Percentiles rank a stretch among this genome's conserved stretches.
These are phyloP conservation scores for Triangularia setosa DNA, from an alignment of 2,329 filamentous ascomycete species.

Conservation along the genomic window DNA sequence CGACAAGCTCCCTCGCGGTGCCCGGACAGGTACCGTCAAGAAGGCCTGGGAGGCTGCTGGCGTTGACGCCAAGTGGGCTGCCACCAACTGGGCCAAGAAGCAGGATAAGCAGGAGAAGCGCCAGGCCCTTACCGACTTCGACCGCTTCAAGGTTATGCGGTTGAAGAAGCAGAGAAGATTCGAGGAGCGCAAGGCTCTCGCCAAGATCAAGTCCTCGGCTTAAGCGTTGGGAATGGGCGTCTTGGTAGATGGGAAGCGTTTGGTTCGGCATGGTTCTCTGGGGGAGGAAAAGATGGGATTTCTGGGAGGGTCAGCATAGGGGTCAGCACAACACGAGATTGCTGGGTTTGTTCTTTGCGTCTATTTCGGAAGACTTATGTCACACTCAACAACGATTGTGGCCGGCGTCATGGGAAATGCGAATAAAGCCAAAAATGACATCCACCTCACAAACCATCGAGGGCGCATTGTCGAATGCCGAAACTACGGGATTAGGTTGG, in stretches of 20 bases:
- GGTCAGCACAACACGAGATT: slow-evolving; percentile 47
- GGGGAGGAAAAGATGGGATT: slow-evolving; percentile 31
- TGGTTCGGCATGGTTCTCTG: slow-evolving; percentile 31
- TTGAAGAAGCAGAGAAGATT: slow-evolving; percentile 99
- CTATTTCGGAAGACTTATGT: slow-evolving; percentile 59
- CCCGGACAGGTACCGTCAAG: slow-evolving; percentile 78
- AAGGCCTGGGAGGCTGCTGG: slow-evolving; percentile 86
- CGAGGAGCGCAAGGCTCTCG: slow-evolving; percentile 93
- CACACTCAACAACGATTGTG: slow-evolving; percentile 52
- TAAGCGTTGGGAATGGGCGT: slow-evolving; percentile 44
- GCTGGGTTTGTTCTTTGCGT: slow-evolving; percentile 55
- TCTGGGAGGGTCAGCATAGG: slow-evolving; percentile 44
- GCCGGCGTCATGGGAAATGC: slow-evolving; percentile 64
- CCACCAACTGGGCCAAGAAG: slow-evolving; percentile 93
- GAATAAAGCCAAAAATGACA: slow-evolving; percentile 41
- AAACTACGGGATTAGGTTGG: slow-evolving; percentile 24
- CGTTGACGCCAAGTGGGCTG: slow-evolving; percentile 90
- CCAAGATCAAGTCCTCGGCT: slow-evolving; percentile 83
- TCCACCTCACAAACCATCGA: slow-evolving; percentile 14
- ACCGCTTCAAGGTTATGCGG: slow-evolving; percentile 99
- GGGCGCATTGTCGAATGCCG: slow-evolving; percentile 24
- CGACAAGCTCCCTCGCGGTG: slow-evolving; percentile 77
- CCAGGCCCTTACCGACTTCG: slow-evolving; percentile 93
- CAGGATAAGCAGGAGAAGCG: slow-evolving; percentile 79
- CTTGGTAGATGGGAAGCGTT: slow-evolving; percentile 25